A percentile compares a stretch with the other conserved stretches of the same genome.
Evolutionary conservation across 2,329 filamentous ascomycete species (phyloP).

Genomic region (Cryphonectria nitschkei): DNA sequence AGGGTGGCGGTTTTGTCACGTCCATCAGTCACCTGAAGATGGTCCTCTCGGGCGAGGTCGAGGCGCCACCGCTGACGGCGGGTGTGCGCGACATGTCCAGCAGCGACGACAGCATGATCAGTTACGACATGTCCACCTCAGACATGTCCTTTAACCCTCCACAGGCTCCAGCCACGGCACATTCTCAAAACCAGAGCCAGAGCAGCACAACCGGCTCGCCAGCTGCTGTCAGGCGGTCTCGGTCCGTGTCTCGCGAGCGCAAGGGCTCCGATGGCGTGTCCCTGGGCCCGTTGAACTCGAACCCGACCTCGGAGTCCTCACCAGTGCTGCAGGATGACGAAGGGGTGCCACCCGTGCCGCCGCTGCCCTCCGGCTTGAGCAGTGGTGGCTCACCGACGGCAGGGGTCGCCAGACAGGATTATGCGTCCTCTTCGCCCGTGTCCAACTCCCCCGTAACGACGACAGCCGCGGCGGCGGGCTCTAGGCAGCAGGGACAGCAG

Average conservation of each 20-base stretch:
- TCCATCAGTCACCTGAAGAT: constrained; percentile 68
- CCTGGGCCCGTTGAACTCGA: constrained; percentile 48
- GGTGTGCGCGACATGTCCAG: constrained; percentile 52
- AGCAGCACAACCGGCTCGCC: constrained; percentile 34
- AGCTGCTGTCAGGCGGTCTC: constrained; percentile 29
- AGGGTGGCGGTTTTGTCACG: constrained; percentile 57
- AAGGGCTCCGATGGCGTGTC: constrained; percentile 33
- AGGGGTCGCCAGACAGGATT: constrained; percentile 22
- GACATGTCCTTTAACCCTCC: constrained; percentile 64
- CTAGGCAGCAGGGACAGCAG: constrained; percentile 34
- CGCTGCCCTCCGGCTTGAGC: constrained; percentile 46
- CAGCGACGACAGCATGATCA: constrained; percentile 70
- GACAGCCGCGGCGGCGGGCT: no score
- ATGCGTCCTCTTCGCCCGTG: constrained; percentile 23
- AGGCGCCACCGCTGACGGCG: constrained; percentile 42
- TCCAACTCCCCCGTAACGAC: constrained; percentile 14
- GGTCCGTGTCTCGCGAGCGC: constrained; percentile 40
- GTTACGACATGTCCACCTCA: constrained; percentile 69
- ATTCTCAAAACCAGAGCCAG: constrained; percentile 36
- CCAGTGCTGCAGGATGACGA: constrained; percentile 38
- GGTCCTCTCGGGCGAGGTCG: constrained; percentile 58
- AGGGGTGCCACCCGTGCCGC: constrained; percentile 59
- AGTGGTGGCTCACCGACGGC: constrained; percentile 30
- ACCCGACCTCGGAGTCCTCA: constrained; percentile 41
- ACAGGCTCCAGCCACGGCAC: constrained; percentile 35